phyloP scores from a whole-genome alignment of 495 filamentous ascomycete genomes.

The Venustampulla echinocandica region DNA sequence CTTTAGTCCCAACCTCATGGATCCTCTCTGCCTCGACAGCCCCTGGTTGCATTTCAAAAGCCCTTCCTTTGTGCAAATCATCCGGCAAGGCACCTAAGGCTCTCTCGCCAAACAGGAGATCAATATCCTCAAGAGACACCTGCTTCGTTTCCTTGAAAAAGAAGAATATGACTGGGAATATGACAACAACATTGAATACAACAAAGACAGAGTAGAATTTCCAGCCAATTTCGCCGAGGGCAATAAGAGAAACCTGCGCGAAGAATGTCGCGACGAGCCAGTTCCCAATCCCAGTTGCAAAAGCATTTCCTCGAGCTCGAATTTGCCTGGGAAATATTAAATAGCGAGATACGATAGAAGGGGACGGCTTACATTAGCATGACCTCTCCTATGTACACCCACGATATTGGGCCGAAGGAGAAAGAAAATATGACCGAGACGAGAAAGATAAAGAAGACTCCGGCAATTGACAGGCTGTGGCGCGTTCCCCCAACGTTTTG shows the following conservation, averaged over 20 bases:
- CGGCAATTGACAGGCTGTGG: slow-evolving; percentile 55
- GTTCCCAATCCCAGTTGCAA: slow-evolving; percentile 28
- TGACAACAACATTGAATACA: slow-evolving; percentile 24
- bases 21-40: too few species aligned
- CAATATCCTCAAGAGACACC: slow-evolving; percentile 47
- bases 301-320: slow-evolving; percentile 65
- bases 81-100: slow-evolving; percentile 36
- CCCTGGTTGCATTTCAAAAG: neutral
- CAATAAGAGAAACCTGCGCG: slow-evolving; percentile 43
- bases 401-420: slow-evolving; percentile 62
- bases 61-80: slow-evolving; percentile 25
- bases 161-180: slow-evolving; percentile 37
- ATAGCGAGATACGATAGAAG: slow-evolving; percentile 20
- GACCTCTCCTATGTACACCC: slow-evolving; percentile 60
- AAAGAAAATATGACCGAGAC: slow-evolving; percentile 71
- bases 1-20: neutral
- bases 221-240: slow-evolving; percentile 40
- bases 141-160: slow-evolving; percentile 49
- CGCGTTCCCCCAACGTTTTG: slow-evolving; percentile 24
- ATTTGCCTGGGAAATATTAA: slow-evolving; percentile 71
- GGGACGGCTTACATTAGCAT: slow-evolving; percentile 47
- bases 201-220: slow-evolving; percentile 47
- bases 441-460: slow-evolving; percentile 61
- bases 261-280: slow-evolving; percentile 34
- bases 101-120: slow-evolving; percentile 43